Base-by-base conservation (phyloP, 305 asterid species). In the Fraxinus greggii region DNA sequence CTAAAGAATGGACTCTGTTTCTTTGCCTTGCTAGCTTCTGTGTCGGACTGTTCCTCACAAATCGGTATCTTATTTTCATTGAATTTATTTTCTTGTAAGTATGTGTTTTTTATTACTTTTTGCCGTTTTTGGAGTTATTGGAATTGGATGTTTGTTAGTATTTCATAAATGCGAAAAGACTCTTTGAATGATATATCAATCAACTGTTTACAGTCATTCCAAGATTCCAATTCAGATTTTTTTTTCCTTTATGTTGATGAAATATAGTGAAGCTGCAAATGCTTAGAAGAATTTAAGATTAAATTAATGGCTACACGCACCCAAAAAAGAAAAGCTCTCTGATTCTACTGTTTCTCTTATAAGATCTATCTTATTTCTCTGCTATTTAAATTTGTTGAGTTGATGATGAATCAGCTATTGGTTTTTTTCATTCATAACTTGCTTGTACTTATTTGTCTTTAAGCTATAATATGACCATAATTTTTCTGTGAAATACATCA, bases 21-120 rank as follows among this genome's bases (percentile, higher is more conserved):
- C 97, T 95, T 35, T 95, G 98, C 81, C 84, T 95, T 65, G 88
- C 88, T 72, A 86, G 98, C 79, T 95, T 95, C 75, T 91, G 89
- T 72, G 88, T 89, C 19, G 98, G 98, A 56, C 70, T 95, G 87
- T 75, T 94, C 91, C 90, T 94, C 90, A 92, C 97, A 65, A 88
- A 91, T 84, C 92, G 98, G 98, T 93, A 86, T 74, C 21, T 15
- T 7, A 35, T 48, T 48, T 45, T 8, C 1, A n/a, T 51, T 32
- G 29, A 9, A 10, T 19, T 38, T 7, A 51, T 75, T 36, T 15
- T 23, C 24, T 80, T 78, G 4, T 4, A 23, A 5, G 54, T 24
- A 1, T 8, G 32, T 28, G 36, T 13, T 0, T 78, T 32, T 72
- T 1, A 21, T 33, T 79, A 26, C 5, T 77, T 79, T n/a, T n/a